These are phyloP conservation scores for Diversispora epigaea DNA, from an alignment of 192 early-diverging fungal genomes.

Conservation along the genomic window DNA sequence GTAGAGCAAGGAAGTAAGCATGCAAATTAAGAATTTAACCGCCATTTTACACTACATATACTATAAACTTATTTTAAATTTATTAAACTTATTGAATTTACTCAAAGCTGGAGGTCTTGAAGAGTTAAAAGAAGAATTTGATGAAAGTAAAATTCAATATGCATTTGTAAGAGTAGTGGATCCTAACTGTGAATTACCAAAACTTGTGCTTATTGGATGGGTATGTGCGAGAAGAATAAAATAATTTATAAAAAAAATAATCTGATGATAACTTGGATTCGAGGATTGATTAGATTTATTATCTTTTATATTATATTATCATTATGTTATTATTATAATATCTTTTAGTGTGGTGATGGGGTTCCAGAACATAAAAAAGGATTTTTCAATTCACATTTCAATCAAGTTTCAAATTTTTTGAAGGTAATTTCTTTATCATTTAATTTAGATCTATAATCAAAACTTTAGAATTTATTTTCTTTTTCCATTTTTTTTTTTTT, in stretches of 20 bases:
- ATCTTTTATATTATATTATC: too few relatives aligned
- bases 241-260: too few relatives aligned
- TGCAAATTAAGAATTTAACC: neutral
- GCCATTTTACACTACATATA: neutral
- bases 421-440: conserved; percentile 50
- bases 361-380: conserved; percentile 91
- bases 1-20: conserved; percentile 56
- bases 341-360: conserved; percentile 80
- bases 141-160: conserved; percentile 86
- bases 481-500: conserved; percentile 3
- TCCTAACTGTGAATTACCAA: conserved; percentile 80
- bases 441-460: neutral
- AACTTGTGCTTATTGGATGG: conserved; percentile 93
- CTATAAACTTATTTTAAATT: neutral
- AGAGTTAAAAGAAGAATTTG: conserved; percentile 89
- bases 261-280: too few relatives aligned
- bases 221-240: conserved; percentile 42
- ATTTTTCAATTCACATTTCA: conserved; percentile 77
- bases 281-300: too few relatives aligned
- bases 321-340: neutral
- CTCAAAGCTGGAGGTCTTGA: conserved; percentile 70
- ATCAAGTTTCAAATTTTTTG: conserved; percentile 79
- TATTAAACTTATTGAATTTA: neutral
- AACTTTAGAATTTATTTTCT: neutral
- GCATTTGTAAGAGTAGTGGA: conserved; percentile 83